Base-by-base conservation (phyloP, 495 filamentous ascomycete genomes). In the Lichenothelia convexa region DNA sequence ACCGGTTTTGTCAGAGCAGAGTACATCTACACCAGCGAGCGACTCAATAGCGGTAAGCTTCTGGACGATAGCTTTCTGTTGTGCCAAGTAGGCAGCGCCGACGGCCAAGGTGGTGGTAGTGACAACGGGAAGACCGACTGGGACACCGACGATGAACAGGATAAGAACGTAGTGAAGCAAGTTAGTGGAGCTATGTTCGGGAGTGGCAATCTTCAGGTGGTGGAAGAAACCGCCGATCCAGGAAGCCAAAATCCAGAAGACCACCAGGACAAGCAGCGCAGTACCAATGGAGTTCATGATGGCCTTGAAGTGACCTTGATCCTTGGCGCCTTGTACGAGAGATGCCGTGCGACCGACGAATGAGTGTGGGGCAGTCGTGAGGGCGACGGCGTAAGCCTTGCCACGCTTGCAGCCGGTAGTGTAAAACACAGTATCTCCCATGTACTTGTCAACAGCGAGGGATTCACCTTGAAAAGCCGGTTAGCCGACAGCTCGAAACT, bases 161-260 rank as follows among this genome's bases (percentile, higher is more conserved):
- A 77, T 75, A 49, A 78, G 54, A 40, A 67, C 70, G 55, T 72
- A 79, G 48, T 68, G 65, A 36, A 80, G 73, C 41, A 80, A 49
- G 44, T 55, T 67, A 42, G 50, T 47, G 45, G 61, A 70, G 57
- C 59, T 63, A 41, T 63, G 57, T 45, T 72, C 60, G 16, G 75
- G 70, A 40, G 72, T 76, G 38, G 75, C 74, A 47, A 80, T 68
- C 46, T 63, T 63, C 45, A 79, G 45, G 56, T 76, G 65, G 55
- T 70, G 74, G 71, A 68, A 80, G 67, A 80, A 80, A 51, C 71
- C 75, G 57, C 75, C 75, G 44, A 79, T 75, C 75, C 75, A 80
- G 48, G 75, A 67, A 44, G 66, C 55, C 45, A 80, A 58, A 58
- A 79, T 78, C 63, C 62, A 80, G 61, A 70, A 70, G 51, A 79